These are phyloP conservation scores for Arachis stenosperma DNA, from an alignment of 306 rosid species.

Conservation along the genomic window DNA sequence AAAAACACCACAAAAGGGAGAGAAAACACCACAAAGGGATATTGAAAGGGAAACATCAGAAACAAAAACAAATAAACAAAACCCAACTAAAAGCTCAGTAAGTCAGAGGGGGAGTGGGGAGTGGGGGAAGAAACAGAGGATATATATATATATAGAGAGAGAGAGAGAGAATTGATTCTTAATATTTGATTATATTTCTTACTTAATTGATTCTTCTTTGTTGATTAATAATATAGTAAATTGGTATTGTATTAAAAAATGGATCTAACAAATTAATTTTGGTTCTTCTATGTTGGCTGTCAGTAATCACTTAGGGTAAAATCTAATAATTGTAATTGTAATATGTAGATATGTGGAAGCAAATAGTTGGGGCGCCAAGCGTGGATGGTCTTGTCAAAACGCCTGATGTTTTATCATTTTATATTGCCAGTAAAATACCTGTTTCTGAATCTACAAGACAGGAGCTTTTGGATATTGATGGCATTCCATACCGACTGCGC, in stretches of 20 bases:
- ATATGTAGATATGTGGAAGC: slow-evolving; percentile 91
- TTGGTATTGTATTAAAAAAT: neutral
- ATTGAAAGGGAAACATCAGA: too few species aligned
- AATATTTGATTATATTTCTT: neutral
- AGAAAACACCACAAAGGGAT: too few species aligned
- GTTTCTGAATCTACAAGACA: slow-evolving; percentile 95
- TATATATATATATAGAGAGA: too few species aligned
- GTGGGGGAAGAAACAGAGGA: too few species aligned
- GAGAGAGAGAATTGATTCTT: too few species aligned
- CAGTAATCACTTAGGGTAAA: slow-evolving; percentile 12
- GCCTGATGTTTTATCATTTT: slow-evolving; percentile 83
- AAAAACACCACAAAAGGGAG: too few species aligned
- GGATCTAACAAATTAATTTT: slow-evolving; percentile 19
- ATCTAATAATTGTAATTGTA: slow-evolving; percentile 32
- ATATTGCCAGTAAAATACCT: slow-evolving; percentile 93
- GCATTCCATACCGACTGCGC: slow-evolving; percentile 83
- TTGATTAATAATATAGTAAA: neutral
- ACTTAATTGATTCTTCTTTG: slow-evolving; percentile 3
- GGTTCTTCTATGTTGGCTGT: neutral
- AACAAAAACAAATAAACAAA: too few species aligned
- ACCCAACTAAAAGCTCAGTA: too few species aligned
- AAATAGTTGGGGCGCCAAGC: slow-evolving; percentile 73
- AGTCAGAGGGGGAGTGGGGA: too few species aligned
- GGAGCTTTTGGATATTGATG: slow-evolving; percentile 91
- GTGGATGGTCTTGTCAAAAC: slow-evolving; percentile 80